Conservation (phyloP, 2,329 filamentous ascomycete genomes). For the Chrysoporthe austroafricana region DNA sequence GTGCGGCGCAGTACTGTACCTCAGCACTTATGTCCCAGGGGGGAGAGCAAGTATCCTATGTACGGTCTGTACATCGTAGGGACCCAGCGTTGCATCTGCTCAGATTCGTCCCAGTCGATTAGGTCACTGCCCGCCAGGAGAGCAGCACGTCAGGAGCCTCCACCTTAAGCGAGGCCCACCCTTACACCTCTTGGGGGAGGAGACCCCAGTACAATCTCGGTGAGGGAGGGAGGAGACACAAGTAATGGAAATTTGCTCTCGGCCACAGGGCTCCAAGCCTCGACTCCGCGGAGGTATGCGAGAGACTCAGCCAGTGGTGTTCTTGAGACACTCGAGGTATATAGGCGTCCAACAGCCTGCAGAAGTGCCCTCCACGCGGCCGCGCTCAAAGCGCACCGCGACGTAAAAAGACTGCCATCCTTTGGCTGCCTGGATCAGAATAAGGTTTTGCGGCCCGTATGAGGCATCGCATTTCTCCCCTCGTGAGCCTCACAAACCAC, state of each 20-base stretch:
- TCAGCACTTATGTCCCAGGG: not conserved
- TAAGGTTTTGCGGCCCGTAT: not conserved
- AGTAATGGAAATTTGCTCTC: not conserved
- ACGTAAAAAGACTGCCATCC: not conserved
- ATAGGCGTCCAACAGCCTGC: not conserved
- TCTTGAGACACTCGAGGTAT: not conserved
- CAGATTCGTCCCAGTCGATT: not conserved
- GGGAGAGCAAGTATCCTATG: no score
- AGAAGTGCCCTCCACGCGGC: not conserved
- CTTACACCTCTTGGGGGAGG: not conserved
- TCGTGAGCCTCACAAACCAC: not conserved
- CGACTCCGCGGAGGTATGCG: not conserved
- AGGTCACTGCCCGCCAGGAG: not conserved
- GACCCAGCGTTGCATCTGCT: not conserved
- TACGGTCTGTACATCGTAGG: no score
- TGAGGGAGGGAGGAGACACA: not conserved
- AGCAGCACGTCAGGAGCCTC: not conserved
- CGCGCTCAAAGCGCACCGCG: not conserved
- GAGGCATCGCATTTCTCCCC: slow-evolving; percentile 8
- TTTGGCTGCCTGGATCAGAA: not conserved
- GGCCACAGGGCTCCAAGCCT: not conserved
- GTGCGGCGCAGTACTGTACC: not conserved
- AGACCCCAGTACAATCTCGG: slow-evolving; percentile 5
- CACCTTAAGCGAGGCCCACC: slow-evolving; percentile 1
- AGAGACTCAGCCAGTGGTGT: not conserved